Evolutionary conservation across 805 yeast species (phyloP).

Genomic region (Schwanniomyces sp.): DNA sequence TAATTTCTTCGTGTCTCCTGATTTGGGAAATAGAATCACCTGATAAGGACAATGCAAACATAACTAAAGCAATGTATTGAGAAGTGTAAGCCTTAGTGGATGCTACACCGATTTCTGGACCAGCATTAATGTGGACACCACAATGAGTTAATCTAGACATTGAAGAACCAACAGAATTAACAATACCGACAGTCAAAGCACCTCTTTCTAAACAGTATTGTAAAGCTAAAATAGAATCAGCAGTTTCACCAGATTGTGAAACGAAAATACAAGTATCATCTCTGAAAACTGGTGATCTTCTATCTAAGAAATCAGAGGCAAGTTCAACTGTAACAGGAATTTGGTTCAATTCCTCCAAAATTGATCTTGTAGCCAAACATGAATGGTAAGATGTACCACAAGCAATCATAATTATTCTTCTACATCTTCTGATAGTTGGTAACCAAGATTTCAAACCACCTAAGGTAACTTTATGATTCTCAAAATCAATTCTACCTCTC

Average conservation of each 20-base stretch:
- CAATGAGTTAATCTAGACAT: conserved; percentile 97
- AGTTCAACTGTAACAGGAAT: conserved; percentile 90
- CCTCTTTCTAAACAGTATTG: conserved; percentile 96
- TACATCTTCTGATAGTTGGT: conserved; percentile 87
- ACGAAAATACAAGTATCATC: conserved; percentile 98
- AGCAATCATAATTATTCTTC: conserved; percentile 96
- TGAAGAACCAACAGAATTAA: conserved; percentile 94
- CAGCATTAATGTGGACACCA: conserved; percentile 99
- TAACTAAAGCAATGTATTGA: conserved; percentile 93
- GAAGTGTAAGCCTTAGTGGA: conserved; percentile 99
- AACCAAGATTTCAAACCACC: conserved; percentile 90
- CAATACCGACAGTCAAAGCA: conserved; percentile 96
- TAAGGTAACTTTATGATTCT: conserved; percentile 67
- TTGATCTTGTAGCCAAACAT: conserved; percentile 93
- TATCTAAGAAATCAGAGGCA: conserved; percentile 92
- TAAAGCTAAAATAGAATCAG: conserved; percentile 92
- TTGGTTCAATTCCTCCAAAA: conserved; percentile 94
- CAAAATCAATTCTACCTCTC: conserved; percentile 98
- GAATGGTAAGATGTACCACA: conserved; percentile 99
- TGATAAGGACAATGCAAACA: conserved; percentile 94
- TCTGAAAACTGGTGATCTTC: conserved; percentile 95
- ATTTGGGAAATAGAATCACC: conserved; percentile 82
- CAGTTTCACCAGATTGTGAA: conserved; percentile 98
- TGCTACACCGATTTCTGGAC: conserved; percentile 99
- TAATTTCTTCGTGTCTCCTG: conserved; percentile 79